Conservation (phyloP, 495 filamentous ascomycete species). For the Aspergillus avenaceus region DNA sequence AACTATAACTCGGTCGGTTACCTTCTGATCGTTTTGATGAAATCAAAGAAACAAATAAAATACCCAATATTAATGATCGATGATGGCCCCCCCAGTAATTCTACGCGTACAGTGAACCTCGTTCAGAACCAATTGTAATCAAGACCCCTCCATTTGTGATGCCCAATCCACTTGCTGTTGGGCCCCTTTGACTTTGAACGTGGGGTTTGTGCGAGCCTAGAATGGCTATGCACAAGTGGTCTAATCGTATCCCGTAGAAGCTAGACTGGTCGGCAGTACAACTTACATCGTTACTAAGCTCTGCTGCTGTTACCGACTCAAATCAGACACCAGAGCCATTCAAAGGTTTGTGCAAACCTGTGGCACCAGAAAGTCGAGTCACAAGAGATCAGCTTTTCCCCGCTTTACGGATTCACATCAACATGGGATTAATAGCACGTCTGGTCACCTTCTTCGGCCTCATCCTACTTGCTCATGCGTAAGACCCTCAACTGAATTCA, state of each 20-base stretch:
- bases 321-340: neutral
- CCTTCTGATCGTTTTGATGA: conserved; percentile 18
- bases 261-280: neutral
- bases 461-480: conserved; percentile 70
- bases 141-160: neutral
- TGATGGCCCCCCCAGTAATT: too few relatives aligned
- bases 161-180: conserved; percentile 2
- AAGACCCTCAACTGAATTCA: conserved; percentile 26
- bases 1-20: conserved; percentile 14
- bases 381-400: neutral
- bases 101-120: too few relatives aligned
- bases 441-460: conserved; percentile 60
- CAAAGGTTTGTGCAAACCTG: neutral
- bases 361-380: neutral
- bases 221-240: neutral
- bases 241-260: conserved; percentile 1
- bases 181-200: neutral
- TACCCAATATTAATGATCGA: conserved; percentile 10
- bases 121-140: neutral
- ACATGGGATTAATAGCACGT: conserved; percentile 65
- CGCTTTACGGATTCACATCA: neutral
- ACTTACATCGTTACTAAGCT: neutral
- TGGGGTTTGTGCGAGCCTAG: neutral
- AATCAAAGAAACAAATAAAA: conserved; percentile 20
- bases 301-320: neutral